A percentile compares a stretch with the other conserved stretches of the same genome.
phyloP scores from a whole-genome alignment of 345 rosid genomes.

The Citrus cavaleriei region DNA sequence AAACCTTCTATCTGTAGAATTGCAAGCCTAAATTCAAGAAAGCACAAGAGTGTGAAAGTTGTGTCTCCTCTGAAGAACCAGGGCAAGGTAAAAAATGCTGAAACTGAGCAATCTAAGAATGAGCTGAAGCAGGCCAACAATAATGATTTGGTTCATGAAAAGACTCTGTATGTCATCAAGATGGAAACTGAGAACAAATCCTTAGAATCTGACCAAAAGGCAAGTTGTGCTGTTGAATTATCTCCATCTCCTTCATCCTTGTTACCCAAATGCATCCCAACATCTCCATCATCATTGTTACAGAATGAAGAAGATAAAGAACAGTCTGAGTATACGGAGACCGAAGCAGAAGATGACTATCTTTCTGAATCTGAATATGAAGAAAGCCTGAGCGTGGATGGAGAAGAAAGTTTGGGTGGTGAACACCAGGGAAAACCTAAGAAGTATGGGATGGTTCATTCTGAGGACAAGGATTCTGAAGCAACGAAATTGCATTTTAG shows the following conservation, averaged over 20 bases:
- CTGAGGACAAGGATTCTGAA: slow-evolving; percentile 26
- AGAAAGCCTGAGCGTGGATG: slow-evolving; percentile 26
- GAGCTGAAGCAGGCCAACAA: slow-evolving; percentile 14
- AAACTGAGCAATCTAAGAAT: slow-evolving; percentile 21
- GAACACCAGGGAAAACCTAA: slow-evolving; percentile 19
- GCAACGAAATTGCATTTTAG: slow-evolving; percentile 51
- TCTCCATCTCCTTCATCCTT: slow-evolving; percentile 21
- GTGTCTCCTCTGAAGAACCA: slow-evolving; percentile 31
- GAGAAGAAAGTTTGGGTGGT: slow-evolving; percentile 19
- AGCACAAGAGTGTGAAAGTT: slow-evolving; percentile 29
- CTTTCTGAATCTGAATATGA: slow-evolving; percentile 24
- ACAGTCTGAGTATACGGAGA: slow-evolving; percentile 27
- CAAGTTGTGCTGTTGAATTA: slow-evolving; percentile 34
- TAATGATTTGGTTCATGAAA: slow-evolving; percentile 43
- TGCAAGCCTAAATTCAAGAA: slow-evolving; percentile 33
- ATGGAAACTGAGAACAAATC: slow-evolving; percentile 42
- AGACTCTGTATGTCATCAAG: slow-evolving; percentile 61
- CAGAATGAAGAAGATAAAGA: slow-evolving; percentile 37
- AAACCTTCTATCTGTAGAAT: slow-evolving; percentile 25
- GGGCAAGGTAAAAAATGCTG: slow-evolving; percentile 25
- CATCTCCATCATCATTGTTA: slow-evolving; percentile 24
- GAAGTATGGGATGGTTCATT: slow-evolving; percentile 22
- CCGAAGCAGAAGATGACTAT: slow-evolving; percentile 40
- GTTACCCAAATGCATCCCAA: slow-evolving; percentile 8
- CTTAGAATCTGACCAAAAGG: slow-evolving; percentile 42